These are phyloP conservation scores for Lepidopterella palustris DNA, from an alignment of 495 filamentous ascomycete species.

Conservation along the genomic window DNA sequence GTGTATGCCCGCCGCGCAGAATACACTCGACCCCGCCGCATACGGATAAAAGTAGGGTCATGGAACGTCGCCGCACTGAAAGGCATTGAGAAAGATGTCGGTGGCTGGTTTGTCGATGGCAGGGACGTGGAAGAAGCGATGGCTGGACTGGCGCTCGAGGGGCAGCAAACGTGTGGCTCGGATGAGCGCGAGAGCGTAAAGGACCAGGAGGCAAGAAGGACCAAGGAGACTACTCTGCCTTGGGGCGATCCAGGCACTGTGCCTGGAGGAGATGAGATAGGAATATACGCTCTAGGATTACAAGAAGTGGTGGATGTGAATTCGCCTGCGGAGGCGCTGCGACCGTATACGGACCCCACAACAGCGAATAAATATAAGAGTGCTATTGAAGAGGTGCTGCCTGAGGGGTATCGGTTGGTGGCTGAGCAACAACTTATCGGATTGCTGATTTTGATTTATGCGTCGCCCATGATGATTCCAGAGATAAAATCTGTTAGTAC, in stretches of 20 bases:
- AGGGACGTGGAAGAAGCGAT: constrained; percentile 60
- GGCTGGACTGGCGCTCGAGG: constrained; percentile 43
- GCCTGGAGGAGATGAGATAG: constrained; percentile 57
- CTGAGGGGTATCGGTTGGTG: constrained; percentile 66
- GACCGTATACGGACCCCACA: constrained; percentile 65
- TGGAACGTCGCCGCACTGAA: constrained; percentile 90
- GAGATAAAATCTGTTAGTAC: constrained; percentile 71
- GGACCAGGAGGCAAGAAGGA: constrained; percentile 40
- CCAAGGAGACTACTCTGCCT: constrained; percentile 33
- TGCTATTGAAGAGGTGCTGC: constrained; percentile 62
- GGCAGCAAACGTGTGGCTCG: constrained; percentile 4
- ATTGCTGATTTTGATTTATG: constrained; percentile 77
- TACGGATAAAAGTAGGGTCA: constrained; percentile 79
- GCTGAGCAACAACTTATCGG: constrained; percentile 82
- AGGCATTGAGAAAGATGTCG: constrained; percentile 79
- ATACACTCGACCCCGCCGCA: constrained; percentile 61
- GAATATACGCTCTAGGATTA: constrained; percentile 81
- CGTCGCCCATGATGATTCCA: constrained; percentile 63
- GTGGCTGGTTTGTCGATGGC: constrained; percentile 74
- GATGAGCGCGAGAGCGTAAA: constrained; percentile 37
- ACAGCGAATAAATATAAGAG: constrained; percentile 72
- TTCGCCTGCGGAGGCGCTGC: constrained; percentile 55
- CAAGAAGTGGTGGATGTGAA: constrained; percentile 89
- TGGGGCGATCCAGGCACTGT: constrained; percentile 35
- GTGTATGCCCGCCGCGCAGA: constrained; percentile 68